Evolutionary conservation across 768 basidiomycete genomes (phyloP).

Genomic region (Boletellus sp.): DNA sequence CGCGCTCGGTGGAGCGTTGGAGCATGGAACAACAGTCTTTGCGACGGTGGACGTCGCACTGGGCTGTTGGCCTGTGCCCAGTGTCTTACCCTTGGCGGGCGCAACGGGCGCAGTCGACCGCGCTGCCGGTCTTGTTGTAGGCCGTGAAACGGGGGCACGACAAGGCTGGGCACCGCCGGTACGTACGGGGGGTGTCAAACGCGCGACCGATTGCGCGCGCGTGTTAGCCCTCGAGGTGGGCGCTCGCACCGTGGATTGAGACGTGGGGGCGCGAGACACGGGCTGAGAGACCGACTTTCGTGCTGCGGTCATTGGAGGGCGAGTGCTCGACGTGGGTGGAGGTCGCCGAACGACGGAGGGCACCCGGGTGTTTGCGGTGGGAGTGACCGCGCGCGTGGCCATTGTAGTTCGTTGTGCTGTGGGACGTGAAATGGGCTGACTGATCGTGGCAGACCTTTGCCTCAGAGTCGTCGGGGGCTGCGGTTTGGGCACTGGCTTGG

Average conservation of each 20-base stretch:
- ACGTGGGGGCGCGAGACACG: constrained; percentile 21
- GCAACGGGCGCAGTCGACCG: constrained; percentile 5
- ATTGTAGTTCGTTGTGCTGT: constrained; percentile 5
- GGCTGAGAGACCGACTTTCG: constrained; percentile 19
- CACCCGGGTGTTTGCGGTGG: constrained; percentile 6
- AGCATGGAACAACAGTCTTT: not conserved
- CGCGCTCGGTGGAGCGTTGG: not conserved
- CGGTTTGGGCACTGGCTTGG: constrained; percentile 6
- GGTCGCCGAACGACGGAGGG: constrained; percentile 11
- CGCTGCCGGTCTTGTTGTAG: constrained; percentile 6
- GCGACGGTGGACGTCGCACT: not conserved
- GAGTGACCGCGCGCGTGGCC: not conserved
- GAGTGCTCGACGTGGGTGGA: constrained; percentile 3
- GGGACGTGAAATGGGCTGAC: constrained; percentile 5
- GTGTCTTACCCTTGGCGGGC: constrained; percentile 8
- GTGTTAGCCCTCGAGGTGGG: constrained; percentile 19
- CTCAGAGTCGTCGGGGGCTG: constrained; percentile 1
- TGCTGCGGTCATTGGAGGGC: constrained; percentile 2
- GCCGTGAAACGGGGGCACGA: constrained; percentile 8
- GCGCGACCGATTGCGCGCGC: constrained; percentile 13
- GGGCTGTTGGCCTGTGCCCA: not conserved
- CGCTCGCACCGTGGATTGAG: constrained; percentile 17
- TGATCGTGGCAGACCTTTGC: not conserved
- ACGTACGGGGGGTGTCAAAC: constrained; percentile 17
- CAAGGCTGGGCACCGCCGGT: not conserved